Conservation (phyloP, 2,329 filamentous ascomycete genomes). For the Cladosporium sp. region DNA sequence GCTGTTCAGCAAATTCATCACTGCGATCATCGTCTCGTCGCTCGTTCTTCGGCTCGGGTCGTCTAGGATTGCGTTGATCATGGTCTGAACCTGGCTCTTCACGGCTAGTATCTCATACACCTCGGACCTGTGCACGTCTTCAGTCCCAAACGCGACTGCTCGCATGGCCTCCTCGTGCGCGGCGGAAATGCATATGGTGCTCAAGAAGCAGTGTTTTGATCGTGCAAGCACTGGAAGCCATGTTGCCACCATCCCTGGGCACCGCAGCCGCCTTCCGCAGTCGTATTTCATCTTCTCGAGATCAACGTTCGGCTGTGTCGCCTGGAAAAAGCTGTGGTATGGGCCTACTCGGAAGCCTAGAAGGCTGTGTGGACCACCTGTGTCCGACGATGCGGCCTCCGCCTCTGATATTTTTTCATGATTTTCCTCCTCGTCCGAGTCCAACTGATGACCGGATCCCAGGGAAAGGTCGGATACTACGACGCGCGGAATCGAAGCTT, state of each 20-base stretch:
- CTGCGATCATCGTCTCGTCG: slow-evolving; percentile 29
- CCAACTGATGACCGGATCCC: neutral
- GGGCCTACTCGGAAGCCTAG: slow-evolving; percentile 20
- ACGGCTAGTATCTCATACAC: slow-evolving; percentile 22
- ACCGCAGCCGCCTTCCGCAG: slow-evolving; percentile 3
- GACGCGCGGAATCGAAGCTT: neutral
- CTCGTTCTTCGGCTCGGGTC: slow-evolving; percentile 22
- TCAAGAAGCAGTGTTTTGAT: slow-evolving; percentile 26
- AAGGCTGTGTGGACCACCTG: slow-evolving; percentile 9
- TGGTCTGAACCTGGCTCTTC: slow-evolving; percentile 19
- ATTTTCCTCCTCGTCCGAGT: neutral
- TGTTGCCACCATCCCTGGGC: slow-evolving; percentile 18
- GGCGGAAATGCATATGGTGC: slow-evolving; percentile 29
- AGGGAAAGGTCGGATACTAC: neutral
- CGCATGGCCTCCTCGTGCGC: slow-evolving; percentile 32
- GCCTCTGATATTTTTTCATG: neutral
- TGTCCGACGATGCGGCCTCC: neutral
- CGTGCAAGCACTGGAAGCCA: slow-evolving; percentile 28
- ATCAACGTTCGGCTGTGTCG: slow-evolving; percentile 19
- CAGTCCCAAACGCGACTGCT: slow-evolving; percentile 16
- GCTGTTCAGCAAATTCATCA: slow-evolving; percentile 28
- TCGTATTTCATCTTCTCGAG: slow-evolving; percentile 25
- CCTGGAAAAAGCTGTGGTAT: slow-evolving; percentile 22
- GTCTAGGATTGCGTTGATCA: slow-evolving; percentile 26
- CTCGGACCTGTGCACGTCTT: slow-evolving; percentile 15